A percentile compares a stretch with the other conserved stretches of the same genome.
These are phyloP conservation scores for Trypanosoma rangeli DNA, from an alignment of 208 protist species.

Conservation along the genomic window DNA sequence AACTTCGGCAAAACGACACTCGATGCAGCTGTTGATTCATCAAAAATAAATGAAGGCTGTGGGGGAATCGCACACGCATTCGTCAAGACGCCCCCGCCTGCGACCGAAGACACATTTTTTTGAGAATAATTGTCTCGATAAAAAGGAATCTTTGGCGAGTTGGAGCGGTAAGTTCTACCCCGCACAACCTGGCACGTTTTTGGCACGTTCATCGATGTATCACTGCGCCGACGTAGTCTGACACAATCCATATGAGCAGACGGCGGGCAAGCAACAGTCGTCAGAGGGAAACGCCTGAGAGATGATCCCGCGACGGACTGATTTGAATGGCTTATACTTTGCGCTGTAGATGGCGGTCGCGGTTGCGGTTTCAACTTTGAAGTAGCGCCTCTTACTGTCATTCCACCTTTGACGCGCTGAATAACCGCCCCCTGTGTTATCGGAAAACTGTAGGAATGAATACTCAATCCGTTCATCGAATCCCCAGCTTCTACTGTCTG, in stretches of 20 bases:
- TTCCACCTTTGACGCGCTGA: not conserved
- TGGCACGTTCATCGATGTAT: not conserved
- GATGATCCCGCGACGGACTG: not conserved
- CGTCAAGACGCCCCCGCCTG: not conserved
- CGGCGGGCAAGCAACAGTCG: not conserved
- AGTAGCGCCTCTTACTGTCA: not conserved
- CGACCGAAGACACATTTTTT: not conserved
- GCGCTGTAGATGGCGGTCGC: not conserved
- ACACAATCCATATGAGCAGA: not conserved
- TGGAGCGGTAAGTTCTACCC: not conserved
- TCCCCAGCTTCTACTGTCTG: not conserved
- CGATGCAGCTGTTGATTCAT: not conserved
- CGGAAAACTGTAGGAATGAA: not conserved
- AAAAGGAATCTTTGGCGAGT: not conserved
- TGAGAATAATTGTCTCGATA: not conserved
- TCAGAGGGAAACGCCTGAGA: not conserved
- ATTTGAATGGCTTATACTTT: not conserved
- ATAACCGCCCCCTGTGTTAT: not conserved
- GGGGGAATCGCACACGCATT: not conserved
- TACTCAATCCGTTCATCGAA: not conserved
- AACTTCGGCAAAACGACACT: not conserved
- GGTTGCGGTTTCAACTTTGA: not conserved
- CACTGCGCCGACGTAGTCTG: not conserved
- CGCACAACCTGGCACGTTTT: not conserved
- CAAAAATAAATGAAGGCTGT: slow-evolving; percentile 6